Percentiles rank a stretch among this genome's conserved stretches.
Conservation (phyloP, 768 basidiomycete species). For the Xanthoconium stramineum region DNA sequence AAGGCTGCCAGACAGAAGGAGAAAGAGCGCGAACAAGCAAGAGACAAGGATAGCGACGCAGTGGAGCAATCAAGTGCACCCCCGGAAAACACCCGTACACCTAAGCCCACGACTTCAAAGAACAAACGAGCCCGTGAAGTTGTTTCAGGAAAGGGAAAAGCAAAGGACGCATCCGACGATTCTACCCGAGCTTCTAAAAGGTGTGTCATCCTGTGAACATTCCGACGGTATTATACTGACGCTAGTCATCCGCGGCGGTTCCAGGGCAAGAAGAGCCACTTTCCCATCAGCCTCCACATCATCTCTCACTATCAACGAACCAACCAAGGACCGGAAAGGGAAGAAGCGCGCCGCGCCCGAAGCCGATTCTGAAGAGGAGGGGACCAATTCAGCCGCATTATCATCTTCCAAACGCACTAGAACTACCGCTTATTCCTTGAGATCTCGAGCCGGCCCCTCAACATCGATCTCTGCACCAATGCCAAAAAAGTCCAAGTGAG, state of each 20-base stretch:
- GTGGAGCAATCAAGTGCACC: slow-evolving; percentile 39
- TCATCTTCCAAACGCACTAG: slow-evolving; percentile 62
- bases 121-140: slow-evolving; percentile 52
- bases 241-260: slow-evolving; percentile 31
- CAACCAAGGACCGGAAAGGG: slow-evolving; percentile 72
- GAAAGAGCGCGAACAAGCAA: slow-evolving; percentile 50
- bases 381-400: slow-evolving; percentile 38
- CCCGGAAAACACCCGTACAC: slow-evolving; percentile 44
- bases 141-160: slow-evolving; percentile 56
- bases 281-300: slow-evolving; percentile 37
- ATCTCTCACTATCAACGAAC: slow-evolving; percentile 73
- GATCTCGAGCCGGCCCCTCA: slow-evolving; percentile 49
- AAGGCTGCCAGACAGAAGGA: slow-evolving; percentile 73
- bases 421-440: slow-evolving; percentile 63
- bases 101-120: slow-evolving; percentile 38
- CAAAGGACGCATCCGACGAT: slow-evolving; percentile 57
- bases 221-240: slow-evolving; percentile 23
- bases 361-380: slow-evolving; percentile 64
- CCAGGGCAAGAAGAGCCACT: slow-evolving; percentile 61
- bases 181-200: slow-evolving; percentile 54
- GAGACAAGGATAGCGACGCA: slow-evolving; percentile 52
- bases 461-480: slow-evolving; percentile 49
- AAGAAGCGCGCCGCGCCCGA: slow-evolving; percentile 90
- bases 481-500: slow-evolving; percentile 75
- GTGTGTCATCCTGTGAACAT: slow-evolving; percentile 43